Base-by-base conservation (phyloP, 2,329 filamentous ascomycete genomes). In the Zalaria obscura region DNA sequence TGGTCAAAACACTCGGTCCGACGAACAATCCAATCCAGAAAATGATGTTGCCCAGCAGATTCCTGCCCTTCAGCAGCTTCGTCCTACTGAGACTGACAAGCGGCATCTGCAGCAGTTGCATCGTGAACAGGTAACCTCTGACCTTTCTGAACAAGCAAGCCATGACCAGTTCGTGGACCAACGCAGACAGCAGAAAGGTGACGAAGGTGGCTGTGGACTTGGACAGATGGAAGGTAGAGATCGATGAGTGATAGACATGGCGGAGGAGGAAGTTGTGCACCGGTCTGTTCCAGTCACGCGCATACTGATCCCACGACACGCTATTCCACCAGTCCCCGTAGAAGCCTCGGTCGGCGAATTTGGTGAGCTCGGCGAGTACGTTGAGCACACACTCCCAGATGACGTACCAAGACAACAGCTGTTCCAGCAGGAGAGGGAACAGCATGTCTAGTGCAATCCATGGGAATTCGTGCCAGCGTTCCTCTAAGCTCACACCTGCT, bases 21-120 rank as follows among this genome's bases (percentile, higher is more conserved):
- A 80, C 80, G 45, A 84, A 83, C n/a, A 88, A 71, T 0, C 83
- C 81, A 34, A 83, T 54, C 83, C 83, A 89, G 52, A 88, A 88
- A 3, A 85, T 68, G 5, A 83, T 57, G 54, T 89, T 88, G 0
- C 82, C 83, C 18, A 87, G 51, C 2, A 75, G 72, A 50, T 73
- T 68, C 50, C 69, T 67, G 25, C 73, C 73, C 48, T 72, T 75
- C 55, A 87, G 63, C 64, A 78, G 75, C 48, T 68, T 75, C 1
- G 78, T 83, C 47, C 78, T 69, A 50, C 77, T 81, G 36, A 88
- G 55, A 28, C 67, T 68, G 3, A 83, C 79, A 9, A 88, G 61
- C 29, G 83, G 83, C 36, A 88, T 58, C 59, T 89, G 83, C 47
- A 69, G 69, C 73, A 89, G 76, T 57, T 88, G 83, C 52, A 83